Percentiles rank a stretch among this genome's conserved stretches.
Evolutionary conservation across 805 yeast species (phyloP).

Genomic region (Blastobotrys muscicola): DNA sequence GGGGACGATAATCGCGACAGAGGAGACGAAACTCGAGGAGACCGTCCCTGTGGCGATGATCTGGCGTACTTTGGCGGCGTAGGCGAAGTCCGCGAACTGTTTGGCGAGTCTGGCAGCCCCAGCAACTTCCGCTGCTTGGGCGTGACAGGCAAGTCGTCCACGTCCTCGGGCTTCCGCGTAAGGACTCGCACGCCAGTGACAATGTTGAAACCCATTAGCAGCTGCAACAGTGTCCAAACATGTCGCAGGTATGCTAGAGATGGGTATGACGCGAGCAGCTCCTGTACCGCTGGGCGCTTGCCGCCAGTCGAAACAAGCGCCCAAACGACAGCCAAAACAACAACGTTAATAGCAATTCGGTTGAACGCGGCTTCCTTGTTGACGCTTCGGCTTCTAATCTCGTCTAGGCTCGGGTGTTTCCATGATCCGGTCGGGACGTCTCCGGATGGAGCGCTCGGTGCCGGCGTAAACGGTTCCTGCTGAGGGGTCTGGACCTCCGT

Average conservation of each 20-base stretch:
- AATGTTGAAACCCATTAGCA: conserved; percentile 16
- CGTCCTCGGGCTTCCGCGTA: conserved; percentile 13
- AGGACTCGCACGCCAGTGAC: conserved; percentile 8
- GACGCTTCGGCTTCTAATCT: conserved; percentile 29
- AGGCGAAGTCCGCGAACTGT: conserved; percentile 12
- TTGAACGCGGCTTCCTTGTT: conserved; percentile 35
- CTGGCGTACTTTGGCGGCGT: conserved; percentile 18
- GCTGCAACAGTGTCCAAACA: conserved; percentile 9
- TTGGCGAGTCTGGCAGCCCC: conserved; percentile 21
- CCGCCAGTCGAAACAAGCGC: conserved; percentile 9
- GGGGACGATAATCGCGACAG: conserved; percentile 6
- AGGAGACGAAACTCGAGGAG: conserved; percentile 14
- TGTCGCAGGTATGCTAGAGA: background rate
- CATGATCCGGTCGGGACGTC: conserved; percentile 19
- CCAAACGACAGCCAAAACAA: conserved; percentile 20
- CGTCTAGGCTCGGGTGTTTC: conserved; percentile 18
- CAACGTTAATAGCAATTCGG: conserved; percentile 29
- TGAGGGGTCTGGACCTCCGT: too few species aligned
- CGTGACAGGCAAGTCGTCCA: conserved; percentile 21
- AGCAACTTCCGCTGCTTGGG: conserved; percentile 21
- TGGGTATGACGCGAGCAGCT: conserved; percentile 9
- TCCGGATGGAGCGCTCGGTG: conserved; percentile 1
- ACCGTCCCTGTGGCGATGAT: conserved; percentile 16
- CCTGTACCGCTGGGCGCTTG: conserved; percentile 1
- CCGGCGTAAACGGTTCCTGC: too few species aligned